Percentiles rank a stretch among this genome's conserved stretches.
These are phyloP conservation scores for Chlorella vulgaris DNA, from an alignment of 139 green algal species.

Conservation along the genomic window DNA sequence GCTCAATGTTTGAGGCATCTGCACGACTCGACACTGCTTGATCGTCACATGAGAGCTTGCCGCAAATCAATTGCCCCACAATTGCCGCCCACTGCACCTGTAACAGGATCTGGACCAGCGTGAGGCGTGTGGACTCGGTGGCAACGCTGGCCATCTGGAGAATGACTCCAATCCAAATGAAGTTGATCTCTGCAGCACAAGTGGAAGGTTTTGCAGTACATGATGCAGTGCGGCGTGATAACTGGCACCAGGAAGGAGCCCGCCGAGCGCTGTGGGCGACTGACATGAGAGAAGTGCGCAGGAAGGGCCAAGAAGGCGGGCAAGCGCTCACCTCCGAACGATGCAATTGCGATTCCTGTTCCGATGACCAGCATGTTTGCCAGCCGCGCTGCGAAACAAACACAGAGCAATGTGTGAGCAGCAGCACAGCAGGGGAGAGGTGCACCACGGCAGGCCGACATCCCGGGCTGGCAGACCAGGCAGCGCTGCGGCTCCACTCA, in stretches of 20 bases:
- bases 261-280: too few species aligned
- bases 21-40: too few species aligned
- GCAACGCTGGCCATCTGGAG: constrained; percentile 85
- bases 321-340: constrained; percentile 20
- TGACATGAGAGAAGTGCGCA: too few species aligned
- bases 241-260: background rate
- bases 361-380: constrained; percentile 65
- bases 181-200: constrained; percentile 78
- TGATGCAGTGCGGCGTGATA: background rate
- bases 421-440: too few species aligned
- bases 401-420: background rate
- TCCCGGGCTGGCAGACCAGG: too few species aligned
- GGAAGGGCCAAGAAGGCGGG: too few species aligned
- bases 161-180: constrained; percentile 83
- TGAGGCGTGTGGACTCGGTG: constrained; percentile 77
- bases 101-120: constrained; percentile 91
- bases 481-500: too few species aligned
- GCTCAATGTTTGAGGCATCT: too few species aligned
- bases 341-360: constrained; percentile 25
- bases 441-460: too few species aligned
- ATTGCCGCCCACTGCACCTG: constrained; percentile 8
- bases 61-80: too few species aligned
- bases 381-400: constrained; percentile 22
- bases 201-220: background rate
- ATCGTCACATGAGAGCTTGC: too few species aligned